A percentile compares a stretch with the other conserved stretches of the same genome.
Conservation (phyloP, 2,329 filamentous ascomycete genomes). For the Thielaviopsis cerberus region DNA sequence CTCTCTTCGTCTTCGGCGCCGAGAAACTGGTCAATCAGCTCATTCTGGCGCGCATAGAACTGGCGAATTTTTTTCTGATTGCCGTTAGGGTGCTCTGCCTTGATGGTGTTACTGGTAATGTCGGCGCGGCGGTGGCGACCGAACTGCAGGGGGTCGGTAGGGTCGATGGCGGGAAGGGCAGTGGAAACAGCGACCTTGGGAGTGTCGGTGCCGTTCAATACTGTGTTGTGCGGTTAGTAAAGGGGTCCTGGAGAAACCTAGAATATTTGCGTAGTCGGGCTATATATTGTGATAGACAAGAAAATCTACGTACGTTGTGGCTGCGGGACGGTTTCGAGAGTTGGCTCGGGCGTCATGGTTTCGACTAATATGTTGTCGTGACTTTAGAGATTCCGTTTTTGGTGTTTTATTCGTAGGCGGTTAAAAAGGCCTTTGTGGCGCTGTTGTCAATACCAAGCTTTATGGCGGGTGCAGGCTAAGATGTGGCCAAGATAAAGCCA, state of each 20-base stretch:
- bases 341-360: not conserved
- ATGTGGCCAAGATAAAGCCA: constrained; percentile 4
- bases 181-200: not conserved
- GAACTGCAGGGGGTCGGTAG: constrained; percentile 22
- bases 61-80: constrained; percentile 26
- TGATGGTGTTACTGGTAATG: constrained; percentile 6
- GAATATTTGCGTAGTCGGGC: too few relatives aligned
- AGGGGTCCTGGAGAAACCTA: too few relatives aligned
- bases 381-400: not conserved
- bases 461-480: not conserved
- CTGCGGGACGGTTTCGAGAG: not conserved
- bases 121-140: constrained; percentile 22
- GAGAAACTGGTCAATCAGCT: constrained; percentile 33
- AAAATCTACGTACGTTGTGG: not conserved
- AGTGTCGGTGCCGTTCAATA: not conserved
- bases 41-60: constrained; percentile 30
- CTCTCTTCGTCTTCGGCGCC: constrained; percentile 37
- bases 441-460: not conserved
- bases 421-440: not conserved
- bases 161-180: not conserved
- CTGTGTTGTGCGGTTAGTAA: too few relatives aligned
- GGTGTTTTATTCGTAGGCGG: not conserved
- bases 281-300: not conserved
- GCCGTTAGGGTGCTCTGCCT: constrained; percentile 25
- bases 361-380: not conserved